Percentiles rank a stretch among this genome's conserved stretches.
These are phyloP conservation scores for Penicillium griseofulvum DNA, from an alignment of 2,329 filamentous ascomycete genomes.

Conservation along the genomic window DNA sequence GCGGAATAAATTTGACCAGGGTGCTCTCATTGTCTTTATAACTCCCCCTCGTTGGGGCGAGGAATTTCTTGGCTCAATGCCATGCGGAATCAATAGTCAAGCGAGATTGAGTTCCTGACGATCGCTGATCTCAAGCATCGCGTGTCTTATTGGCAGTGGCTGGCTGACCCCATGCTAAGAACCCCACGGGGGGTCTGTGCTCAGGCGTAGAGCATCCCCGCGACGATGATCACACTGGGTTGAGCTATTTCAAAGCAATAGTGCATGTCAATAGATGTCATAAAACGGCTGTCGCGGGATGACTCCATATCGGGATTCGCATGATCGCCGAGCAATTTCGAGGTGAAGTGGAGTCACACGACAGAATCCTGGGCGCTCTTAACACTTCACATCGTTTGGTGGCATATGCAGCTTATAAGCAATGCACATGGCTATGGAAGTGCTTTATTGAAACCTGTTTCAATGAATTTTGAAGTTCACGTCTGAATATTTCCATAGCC, in stretches of 20 bases:
- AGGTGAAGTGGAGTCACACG: background rate
- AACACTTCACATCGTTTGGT: background rate
- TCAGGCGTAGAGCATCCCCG: background rate
- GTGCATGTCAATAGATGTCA: background rate
- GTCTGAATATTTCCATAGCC: background rate
- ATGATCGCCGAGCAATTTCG: background rate
- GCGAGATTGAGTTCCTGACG: background rate
- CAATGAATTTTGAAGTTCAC: no score
- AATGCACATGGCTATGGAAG: background rate
- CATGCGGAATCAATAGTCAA: background rate
- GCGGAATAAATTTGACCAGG: background rate
- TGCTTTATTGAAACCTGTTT: background rate
- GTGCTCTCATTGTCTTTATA: background rate
- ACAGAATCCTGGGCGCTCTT: background rate
- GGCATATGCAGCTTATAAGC: background rate
- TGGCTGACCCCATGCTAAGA: background rate
- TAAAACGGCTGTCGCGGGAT: background rate
- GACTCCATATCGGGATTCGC: background rate
- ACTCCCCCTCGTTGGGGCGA: background rate
- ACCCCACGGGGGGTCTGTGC: background rate
- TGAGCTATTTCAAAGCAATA: background rate
- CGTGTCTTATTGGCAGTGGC: background rate
- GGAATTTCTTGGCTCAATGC: background rate
- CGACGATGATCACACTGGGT: background rate
- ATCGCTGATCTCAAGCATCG: background rate